Base-by-base conservation (phyloP, 225 moss, liverwort and hornwort species). In the Pseudoscleropodium purum region DNA sequence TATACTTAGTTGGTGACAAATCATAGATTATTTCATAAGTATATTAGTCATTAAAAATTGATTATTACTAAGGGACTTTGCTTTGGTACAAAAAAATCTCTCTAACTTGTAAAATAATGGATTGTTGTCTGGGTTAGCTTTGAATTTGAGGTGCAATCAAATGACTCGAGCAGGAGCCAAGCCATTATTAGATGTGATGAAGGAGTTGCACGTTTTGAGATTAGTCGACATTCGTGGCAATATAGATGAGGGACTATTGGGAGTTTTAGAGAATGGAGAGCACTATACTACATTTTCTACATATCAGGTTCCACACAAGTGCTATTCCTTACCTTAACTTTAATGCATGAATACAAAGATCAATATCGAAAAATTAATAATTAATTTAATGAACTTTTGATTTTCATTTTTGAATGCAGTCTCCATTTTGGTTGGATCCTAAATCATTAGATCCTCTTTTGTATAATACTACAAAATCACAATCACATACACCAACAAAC, bases 71-170 rank as follows among this genome's bases (percentile, higher is more conserved):
- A 27, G 1, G 15, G 36, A 11, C 16, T 74, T 51, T 83, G 4
- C 15, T 69, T 30, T 79, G 15, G 29, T 6, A 61, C 21, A 31
- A 33, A 60, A 37, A 15, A 33, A 7, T 17, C 18, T 81, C 3
- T 66, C 59, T 87, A 67, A 90, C 37, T 31, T 7, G 29, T 90
- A 4, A 64, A 81, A 72, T 37, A 57, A 87, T 84, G 67, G n/a
- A 5, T 84, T 80, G 33, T 89, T 91, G 52, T 43, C 0, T 83
- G 67, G 69, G 7, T 86, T 91, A 97, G 98, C 94, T 88, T 84
- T 97, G 43, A 98, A 97, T 34, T 88, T 98, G 84, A 95, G 94
- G 88, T 93, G 95, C 72, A 98, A 98, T 88, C 92, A 88, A 72
- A 88, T 97, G 92, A 95, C 92, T 75, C 89, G 88, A 81, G 90